These are phyloP conservation scores for Capsella rubella DNA, from an alignment of 441 rosid species.

Conservation along the genomic window DNA sequence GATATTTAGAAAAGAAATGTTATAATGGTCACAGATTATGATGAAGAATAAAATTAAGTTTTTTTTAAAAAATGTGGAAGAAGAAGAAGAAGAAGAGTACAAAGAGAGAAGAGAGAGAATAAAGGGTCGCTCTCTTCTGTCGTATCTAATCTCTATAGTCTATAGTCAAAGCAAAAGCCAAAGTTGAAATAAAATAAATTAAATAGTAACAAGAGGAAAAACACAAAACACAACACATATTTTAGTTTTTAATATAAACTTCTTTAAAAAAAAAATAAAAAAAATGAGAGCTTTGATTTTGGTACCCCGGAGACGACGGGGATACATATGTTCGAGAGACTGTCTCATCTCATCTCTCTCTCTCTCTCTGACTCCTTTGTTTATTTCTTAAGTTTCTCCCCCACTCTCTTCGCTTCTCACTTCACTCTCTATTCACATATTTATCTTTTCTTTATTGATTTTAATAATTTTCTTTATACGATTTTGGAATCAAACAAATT, in stretches of 20 bases:
- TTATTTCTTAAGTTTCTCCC: slow-evolving; percentile 38
- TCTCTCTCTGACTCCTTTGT: slow-evolving; percentile 39
- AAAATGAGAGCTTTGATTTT: slow-evolving; percentile 39
- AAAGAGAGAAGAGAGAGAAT: slow-evolving; percentile 42
- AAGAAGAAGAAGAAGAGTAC: slow-evolving; percentile 20
- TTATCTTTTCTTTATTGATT: slow-evolving; percentile 2
- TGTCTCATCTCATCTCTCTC: slow-evolving; percentile 5
- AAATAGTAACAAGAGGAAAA: slow-evolving; percentile 22
- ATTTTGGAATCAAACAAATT: slow-evolving; percentile 41
- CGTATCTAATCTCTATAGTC: slow-evolving; percentile 46
- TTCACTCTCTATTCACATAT: slow-evolving; percentile 22
- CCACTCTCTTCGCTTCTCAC: slow-evolving; percentile 52
- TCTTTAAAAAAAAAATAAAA: neutral
- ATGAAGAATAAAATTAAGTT: slow-evolving; percentile 12
- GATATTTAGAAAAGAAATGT: neutral
- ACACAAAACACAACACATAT: slow-evolving; percentile 23
- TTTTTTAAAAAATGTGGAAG: neutral
- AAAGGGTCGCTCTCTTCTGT: slow-evolving; percentile 50
- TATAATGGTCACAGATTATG: slow-evolving; percentile 26
- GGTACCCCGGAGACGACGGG: slow-evolving; percentile 73
- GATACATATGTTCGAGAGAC: slow-evolving; percentile 50
- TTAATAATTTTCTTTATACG: slow-evolving; percentile 13
- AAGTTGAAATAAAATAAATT: slow-evolving; percentile 22
- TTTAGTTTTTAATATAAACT: too few relatives aligned
- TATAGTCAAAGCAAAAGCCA: slow-evolving; percentile 55